Conservation (phyloP, 192 early-diverging fungal species). For the Entomortierella chlamydospora region DNA sequence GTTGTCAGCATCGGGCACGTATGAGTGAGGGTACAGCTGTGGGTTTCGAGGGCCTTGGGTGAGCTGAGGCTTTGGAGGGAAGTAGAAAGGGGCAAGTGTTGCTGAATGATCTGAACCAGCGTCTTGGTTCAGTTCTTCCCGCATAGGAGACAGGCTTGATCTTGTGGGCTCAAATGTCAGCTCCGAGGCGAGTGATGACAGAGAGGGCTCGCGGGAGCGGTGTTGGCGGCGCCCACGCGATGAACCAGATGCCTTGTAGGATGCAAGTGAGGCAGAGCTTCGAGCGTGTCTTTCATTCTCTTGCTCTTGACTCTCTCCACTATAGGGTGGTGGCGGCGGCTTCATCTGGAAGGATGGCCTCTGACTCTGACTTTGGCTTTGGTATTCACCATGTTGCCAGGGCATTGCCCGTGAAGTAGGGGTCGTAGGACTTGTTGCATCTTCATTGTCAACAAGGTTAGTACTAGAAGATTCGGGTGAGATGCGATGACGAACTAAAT, state of each 20-base stretch:
- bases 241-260: neutral
- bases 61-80: slow-evolving; percentile 25
- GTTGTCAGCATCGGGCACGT: neutral
- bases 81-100: slow-evolving; percentile 39
- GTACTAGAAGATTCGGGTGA: slow-evolving; percentile 30
- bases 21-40: neutral
- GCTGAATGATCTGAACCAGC: slow-evolving; percentile 10
- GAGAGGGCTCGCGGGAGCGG: slow-evolving; percentile 41
- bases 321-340: slow-evolving; percentile 40
- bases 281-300: slow-evolving; percentile 1
- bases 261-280: neutral
- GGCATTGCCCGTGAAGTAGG: slow-evolving; percentile 14
- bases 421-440: slow-evolving; percentile 22
- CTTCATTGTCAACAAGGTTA: slow-evolving; percentile 20
- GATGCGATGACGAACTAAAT: slow-evolving; percentile 42
- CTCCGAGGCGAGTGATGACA: slow-evolving; percentile 41
- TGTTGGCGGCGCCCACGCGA: slow-evolving; percentile 26
- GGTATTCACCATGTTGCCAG: slow-evolving; percentile 28
- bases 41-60: slow-evolving; percentile 1
- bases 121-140: slow-evolving; percentile 1
- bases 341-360: slow-evolving; percentile 31
- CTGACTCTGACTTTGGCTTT: neutral
- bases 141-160: slow-evolving; percentile 41
- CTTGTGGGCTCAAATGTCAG: slow-evolving; percentile 44
- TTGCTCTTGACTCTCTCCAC: slow-evolving; percentile 20